Percentiles rank a stretch among this genome's conserved stretches.
Conservation (phyloP, 2,329 filamentous ascomycete species). For the Juglanconis juglandina region DNA sequence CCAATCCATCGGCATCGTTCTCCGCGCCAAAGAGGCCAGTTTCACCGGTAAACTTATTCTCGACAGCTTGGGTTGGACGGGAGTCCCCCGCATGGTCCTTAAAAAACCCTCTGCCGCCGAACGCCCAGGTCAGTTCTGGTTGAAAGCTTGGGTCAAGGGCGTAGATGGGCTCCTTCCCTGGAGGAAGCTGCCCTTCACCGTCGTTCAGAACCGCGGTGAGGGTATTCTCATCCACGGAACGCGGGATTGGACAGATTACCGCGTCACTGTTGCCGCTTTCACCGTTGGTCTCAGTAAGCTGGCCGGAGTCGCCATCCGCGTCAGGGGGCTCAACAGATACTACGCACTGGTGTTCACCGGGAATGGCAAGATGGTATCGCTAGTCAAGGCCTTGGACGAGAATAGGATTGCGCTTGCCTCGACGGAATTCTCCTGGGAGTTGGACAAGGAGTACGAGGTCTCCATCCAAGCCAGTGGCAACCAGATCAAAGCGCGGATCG, state of each 20-base stretch:
- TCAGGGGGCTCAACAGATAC: slow-evolving; percentile 29
- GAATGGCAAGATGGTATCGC: slow-evolving; percentile 11
- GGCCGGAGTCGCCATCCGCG: slow-evolving; percentile 25
- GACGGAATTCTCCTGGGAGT: slow-evolving; percentile 19
- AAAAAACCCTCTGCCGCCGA: slow-evolving; percentile 6
- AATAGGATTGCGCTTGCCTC: slow-evolving; percentile 18
- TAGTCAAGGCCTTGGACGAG: slow-evolving; percentile 25
- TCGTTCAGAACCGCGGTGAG: slow-evolving; percentile 28
- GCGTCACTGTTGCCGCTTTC: slow-evolving; percentile 20
- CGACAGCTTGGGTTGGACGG: slow-evolving; percentile 22
- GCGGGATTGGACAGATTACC: slow-evolving; percentile 30
- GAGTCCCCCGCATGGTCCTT: slow-evolving; percentile 15
- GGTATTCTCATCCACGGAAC: slow-evolving; percentile 31
- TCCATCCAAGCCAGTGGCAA: slow-evolving; percentile 7
- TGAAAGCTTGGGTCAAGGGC: slow-evolving; percentile 26
- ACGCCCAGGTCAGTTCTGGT: slow-evolving; percentile 23
- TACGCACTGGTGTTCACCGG: slow-evolving; percentile 25
- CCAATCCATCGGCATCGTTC: slow-evolving; percentile 24
- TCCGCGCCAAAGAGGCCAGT: slow-evolving; percentile 3
- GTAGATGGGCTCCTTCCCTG: slow-evolving; percentile 23
- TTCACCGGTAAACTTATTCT: slow-evolving; percentile 21
- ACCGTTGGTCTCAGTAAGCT: slow-evolving; percentile 24
- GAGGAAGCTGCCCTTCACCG: slow-evolving; percentile 20
- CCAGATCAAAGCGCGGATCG: slow-evolving; percentile 5
- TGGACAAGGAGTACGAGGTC: slow-evolving; percentile 22